Evolutionary conservation across 2,329 filamentous ascomycete species (phyloP), one percentile per base, ranked within the genome.

Genomic region (Fusarium sp.): DNA sequence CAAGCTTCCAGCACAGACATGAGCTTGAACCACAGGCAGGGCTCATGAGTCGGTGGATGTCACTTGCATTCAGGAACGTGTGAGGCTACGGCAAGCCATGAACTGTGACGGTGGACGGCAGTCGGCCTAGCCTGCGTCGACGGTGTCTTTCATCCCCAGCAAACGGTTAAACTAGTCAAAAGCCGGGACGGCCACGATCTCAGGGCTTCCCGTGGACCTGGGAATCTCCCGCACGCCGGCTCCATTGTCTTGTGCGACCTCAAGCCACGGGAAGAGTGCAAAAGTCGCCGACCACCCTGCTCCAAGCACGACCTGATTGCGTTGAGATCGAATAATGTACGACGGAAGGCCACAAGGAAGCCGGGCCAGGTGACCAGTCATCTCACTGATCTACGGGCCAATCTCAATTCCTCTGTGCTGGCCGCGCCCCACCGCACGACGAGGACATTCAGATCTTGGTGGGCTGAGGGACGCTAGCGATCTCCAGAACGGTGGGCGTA

Each of bases 61-160:
- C 74, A 75, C 77, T 75, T 72, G 71, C 73, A 77, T 78, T 69
- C 77, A 79, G 77, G 77, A 79, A 79, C 77, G 76, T 76, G 77
- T 72, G 63, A 78, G 69, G 67, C 77, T 79, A 79, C 72, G 70
- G 76, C 76, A 79, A 79, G 77, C 77, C 75, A 78, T 78, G 62
- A 59, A 70, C 57, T 70, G 64, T 73, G 76, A 76, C 68, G 64
- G 74, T 75, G 64, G 72, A 71, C 75, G 76, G 76, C 73, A 75
- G 76, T 78, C 70, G 56, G 62, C 61, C 72, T 78, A 78, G 72
- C 65, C 68, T 69, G 67, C 58, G 62, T 70, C 70, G 75, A 73
- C 70, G 70, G 77, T 75, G 74, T 78, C 73, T 74, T 67, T 74
- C 66, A 72, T 74, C 65, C 66, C 68, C 72, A 76, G 71, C 67